These are phyloP conservation scores for Kwoniella sp. DNA, from an alignment of 768 basidiomycete genomes.

Conservation along the genomic window DNA sequence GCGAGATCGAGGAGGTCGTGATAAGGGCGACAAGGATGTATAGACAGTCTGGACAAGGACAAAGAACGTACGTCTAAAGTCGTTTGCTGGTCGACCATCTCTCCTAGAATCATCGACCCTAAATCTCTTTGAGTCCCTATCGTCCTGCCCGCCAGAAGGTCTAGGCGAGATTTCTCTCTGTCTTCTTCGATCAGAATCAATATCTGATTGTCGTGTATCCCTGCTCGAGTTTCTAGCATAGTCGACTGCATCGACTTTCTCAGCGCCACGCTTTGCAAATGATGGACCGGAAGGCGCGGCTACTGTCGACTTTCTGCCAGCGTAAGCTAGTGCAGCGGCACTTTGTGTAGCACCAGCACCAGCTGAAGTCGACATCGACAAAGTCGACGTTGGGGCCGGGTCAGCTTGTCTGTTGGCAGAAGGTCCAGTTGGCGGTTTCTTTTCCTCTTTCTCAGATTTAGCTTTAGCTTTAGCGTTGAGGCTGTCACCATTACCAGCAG, in stretches of 20 bases:
- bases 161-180: conserved; percentile 13
- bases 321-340: conserved; percentile 5
- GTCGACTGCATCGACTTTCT: background rate
- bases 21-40: background rate
- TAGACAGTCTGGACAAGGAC: background rate
- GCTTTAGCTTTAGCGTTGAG: no score
- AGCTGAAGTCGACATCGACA: no score
- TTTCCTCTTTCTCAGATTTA: background rate
- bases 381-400: background rate
- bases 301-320: background rate
- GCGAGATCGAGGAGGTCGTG: no score
- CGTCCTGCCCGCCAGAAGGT: conserved; percentile 1
- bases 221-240: conserved; percentile 1
- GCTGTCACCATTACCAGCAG: no score
- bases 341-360: no score
- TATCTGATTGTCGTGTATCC: background rate
- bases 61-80: conserved; percentile 31
- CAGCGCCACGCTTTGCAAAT: conserved; percentile 5
- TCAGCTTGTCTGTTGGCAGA: background rate
- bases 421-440: conserved; percentile 14
- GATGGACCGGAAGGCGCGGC: background rate
- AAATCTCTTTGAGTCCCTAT: conserved; percentile 21
- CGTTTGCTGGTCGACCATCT: conserved; percentile 2
- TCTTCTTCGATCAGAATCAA: conserved; percentile 15
- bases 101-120: conserved; percentile 13